Evolutionary conservation across 305 asterid genomes (phyloP).

Genomic region (Fraxinus dipetala): DNA sequence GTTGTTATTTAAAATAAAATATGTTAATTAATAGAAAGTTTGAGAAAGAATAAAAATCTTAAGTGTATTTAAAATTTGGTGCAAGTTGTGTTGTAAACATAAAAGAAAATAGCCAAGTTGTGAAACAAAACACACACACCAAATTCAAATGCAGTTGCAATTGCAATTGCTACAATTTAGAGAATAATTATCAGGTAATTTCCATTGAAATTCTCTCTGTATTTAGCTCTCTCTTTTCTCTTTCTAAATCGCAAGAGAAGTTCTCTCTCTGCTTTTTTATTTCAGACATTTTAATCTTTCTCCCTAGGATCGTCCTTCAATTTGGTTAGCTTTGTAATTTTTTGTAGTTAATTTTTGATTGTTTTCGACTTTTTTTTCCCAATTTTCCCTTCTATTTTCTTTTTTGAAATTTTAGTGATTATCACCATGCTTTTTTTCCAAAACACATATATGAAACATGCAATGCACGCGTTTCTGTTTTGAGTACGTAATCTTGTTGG

Average conservation of each 20-base stretch:
- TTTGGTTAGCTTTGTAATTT: neutral
- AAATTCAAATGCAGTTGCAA: neutral
- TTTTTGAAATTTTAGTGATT: no score
- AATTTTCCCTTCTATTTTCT: neutral
- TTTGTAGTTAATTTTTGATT: neutral
- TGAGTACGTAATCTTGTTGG: neutral
- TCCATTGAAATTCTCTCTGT: neutral
- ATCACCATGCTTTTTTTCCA: no score
- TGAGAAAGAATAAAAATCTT: no score
- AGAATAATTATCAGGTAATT: neutral
- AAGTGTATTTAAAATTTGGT: no score
- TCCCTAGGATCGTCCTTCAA: neutral
- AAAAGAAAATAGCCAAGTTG: neutral
- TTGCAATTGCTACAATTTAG: neutral
- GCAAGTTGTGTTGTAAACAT: no score
- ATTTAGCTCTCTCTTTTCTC: neutral
- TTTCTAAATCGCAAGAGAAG: neutral
- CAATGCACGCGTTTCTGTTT: neutral
- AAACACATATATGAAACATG: neutral
- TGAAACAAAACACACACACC: neutral
- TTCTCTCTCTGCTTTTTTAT: neutral
- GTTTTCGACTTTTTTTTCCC: neutral
- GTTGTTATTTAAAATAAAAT: no score
- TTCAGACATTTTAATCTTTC: neutral
- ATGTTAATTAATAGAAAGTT: no score